Conservation (phyloP, 2,329 filamentous ascomycete genomes). For the Aspergillus ruber region DNA sequence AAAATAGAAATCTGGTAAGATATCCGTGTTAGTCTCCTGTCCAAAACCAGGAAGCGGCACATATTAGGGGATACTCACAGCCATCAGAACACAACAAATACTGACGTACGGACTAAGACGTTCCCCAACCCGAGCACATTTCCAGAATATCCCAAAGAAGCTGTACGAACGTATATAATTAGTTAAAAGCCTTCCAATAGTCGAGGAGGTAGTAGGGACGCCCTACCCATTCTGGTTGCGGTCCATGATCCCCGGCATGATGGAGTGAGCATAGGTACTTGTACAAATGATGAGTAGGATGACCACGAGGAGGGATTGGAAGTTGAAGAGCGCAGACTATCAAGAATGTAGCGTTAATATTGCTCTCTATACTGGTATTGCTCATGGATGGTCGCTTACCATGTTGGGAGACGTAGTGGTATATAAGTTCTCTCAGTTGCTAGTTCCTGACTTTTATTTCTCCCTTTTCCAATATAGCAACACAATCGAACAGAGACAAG, state of each 20-base stretch:
- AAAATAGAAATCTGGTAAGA: constrained; percentile 29
- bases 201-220: constrained; percentile 1
- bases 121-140: constrained; percentile 87
- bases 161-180: constrained; percentile 35
- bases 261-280: constrained; percentile 83
- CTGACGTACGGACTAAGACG: constrained; percentile 91
- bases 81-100: constrained; percentile 89
- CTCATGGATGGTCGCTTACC: constrained; percentile 17
- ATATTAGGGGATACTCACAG: constrained; percentile 51
- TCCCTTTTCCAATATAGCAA: not conserved
- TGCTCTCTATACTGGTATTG: not conserved
- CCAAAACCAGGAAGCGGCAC: not conserved
- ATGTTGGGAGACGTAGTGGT: constrained; percentile 15
- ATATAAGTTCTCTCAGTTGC: not conserved
- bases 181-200: not conserved
- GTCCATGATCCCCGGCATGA: constrained; percentile 85
- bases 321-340: constrained; percentile 96
- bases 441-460: not conserved
- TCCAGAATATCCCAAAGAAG: constrained; percentile 86
- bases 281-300: constrained; percentile 95
- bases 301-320: constrained; percentile 91
- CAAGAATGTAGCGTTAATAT: not conserved
- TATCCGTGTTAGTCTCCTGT: not conserved
- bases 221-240: constrained; percentile 82
- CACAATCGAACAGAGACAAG: no score